Evolutionary conservation across 169 alveolate genomes (phyloP).

Genomic region (Eimeria acervulina): DNA sequence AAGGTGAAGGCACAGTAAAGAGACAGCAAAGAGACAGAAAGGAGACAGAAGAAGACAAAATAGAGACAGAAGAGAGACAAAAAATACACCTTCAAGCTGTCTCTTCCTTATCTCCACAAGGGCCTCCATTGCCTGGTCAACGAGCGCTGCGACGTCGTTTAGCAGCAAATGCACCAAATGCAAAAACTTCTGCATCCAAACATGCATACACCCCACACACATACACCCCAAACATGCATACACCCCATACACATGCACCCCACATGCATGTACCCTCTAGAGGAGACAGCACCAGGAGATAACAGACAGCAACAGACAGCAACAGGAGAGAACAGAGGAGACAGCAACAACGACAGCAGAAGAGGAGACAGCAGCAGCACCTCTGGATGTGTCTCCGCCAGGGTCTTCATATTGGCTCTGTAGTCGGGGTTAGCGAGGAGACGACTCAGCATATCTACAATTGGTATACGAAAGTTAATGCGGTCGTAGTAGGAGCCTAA

Average conservation of each 20-base stretch:
- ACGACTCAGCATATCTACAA: conserved; percentile 64
- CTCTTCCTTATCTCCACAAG: conserved; percentile 92
- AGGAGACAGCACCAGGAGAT: not conserved
- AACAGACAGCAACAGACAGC: not conserved
- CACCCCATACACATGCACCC: not conserved
- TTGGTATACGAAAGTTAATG: conserved; percentile 72
- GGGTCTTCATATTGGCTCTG: conserved; percentile 9
- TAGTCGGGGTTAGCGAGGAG: conserved; percentile 68
- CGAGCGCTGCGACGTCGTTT: conserved; percentile 91
- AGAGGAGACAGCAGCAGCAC: conserved; percentile 17
- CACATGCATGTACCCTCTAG: not conserved
- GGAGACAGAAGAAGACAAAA: not conserved
- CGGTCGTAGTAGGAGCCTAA: conserved; percentile 81
- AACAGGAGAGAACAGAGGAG: not conserved
- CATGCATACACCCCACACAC: conserved; percentile 34
- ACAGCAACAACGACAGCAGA: not conserved
- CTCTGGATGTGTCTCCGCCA: conserved; percentile 69
- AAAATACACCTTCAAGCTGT: conserved; percentile 83
- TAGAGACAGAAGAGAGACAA: too few species aligned
- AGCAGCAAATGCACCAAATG: conserved; percentile 93
- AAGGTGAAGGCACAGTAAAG: not conserved
- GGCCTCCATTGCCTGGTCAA: conserved; percentile 93
- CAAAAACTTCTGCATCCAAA: conserved; percentile 90
- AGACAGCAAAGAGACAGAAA: not conserved
- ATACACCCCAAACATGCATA: not conserved